Evolutionary conservation across 2,329 filamentous ascomycete genomes (phyloP), one percentile per base, ranked within the genome.

Genomic region (Fonsecaea pedrosoi): DNA sequence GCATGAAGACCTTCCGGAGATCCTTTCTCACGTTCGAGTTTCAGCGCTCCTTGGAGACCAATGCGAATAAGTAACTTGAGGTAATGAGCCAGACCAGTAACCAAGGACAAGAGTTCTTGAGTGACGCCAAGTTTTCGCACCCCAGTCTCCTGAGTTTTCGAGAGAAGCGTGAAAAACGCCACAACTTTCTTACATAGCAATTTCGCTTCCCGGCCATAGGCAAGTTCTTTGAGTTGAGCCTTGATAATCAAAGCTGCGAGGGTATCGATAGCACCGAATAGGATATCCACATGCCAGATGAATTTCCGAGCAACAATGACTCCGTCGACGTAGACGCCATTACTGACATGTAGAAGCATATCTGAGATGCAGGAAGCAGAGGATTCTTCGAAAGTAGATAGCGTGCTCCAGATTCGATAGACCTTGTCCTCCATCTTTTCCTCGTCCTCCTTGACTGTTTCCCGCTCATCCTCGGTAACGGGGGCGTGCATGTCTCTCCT

Each of bases 101-200:
- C 95, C 7, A 99, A 85, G 6, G 94, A 96, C n/a, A 99, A 82
- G n/a, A 99, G 85, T 77, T 99, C 95, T 78, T 99, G 95, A 8
- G 95, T 99, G 37, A 99, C 95, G 53, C 95, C 95, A 50, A 98
- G 87, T 77, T 97, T 95, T 65, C 92, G 87, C 42, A 92, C 89
- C n/a, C 90, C 92, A 8, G 89, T 92, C 75, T 97, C 94, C 76
- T 98, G 94, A 1, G 94, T 95, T 78, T 97, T 97, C 5, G 94
- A 96, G 8, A 99, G 84, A 18, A 99, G 83, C 12, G 93, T 93
- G 78, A 99, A 99, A 83, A 99, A 99, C 32, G 94, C 92, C 5
- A 99, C 95, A 62, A 99, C 96, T 80, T 99, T 99, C 80, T 99
- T 99, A 84, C 95, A 99, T n/a, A 99, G 87, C 59, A 99, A 85